Evolutionary conservation across 306 rosid species (phyloP).

Genomic region (Malus orientalis): DNA sequence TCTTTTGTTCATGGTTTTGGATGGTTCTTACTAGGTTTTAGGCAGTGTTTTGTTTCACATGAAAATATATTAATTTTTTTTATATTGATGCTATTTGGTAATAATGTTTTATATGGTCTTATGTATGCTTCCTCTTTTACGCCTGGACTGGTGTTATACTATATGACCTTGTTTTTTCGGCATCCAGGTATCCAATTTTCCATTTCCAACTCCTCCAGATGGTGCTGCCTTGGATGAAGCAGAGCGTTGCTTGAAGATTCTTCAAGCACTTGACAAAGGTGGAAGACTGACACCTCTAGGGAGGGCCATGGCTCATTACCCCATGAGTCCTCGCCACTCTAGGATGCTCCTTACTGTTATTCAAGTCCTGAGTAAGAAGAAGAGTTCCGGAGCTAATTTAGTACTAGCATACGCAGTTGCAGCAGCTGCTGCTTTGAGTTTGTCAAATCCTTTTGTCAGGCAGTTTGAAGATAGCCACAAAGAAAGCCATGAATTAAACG

Average conservation of each 20-base stretch:
- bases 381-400: slow-evolving; percentile 39
- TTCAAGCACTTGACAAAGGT: slow-evolving; percentile 72
- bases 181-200: slow-evolving; percentile 66
- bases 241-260: slow-evolving; percentile 73
- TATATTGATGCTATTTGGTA: background rate
- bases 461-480: slow-evolving; percentile 53
- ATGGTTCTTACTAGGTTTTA: background rate
- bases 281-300: slow-evolving; percentile 64
- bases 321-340: slow-evolving; percentile 96
- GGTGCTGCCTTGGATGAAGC: slow-evolving; percentile 57
- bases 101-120: background rate
- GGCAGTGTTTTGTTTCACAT: background rate
- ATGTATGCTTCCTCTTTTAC: background rate
- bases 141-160: background rate
- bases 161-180: background rate
- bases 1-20: slow-evolving; percentile 1
- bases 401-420: slow-evolving; percentile 75
- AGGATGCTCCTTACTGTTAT: slow-evolving; percentile 81
- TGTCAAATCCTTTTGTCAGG: slow-evolving; percentile 65
- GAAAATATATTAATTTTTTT: background rate
- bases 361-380: slow-evolving; percentile 41
- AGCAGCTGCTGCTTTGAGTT: slow-evolving; percentile 83
- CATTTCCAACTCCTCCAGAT: slow-evolving; percentile 86
- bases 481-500: slow-evolving; percentile 29
- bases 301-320: slow-evolving; percentile 77